Evolutionary conservation across 176 grass and related monocot species (phyloP).

Genomic region (Raddia guianensis): DNA sequence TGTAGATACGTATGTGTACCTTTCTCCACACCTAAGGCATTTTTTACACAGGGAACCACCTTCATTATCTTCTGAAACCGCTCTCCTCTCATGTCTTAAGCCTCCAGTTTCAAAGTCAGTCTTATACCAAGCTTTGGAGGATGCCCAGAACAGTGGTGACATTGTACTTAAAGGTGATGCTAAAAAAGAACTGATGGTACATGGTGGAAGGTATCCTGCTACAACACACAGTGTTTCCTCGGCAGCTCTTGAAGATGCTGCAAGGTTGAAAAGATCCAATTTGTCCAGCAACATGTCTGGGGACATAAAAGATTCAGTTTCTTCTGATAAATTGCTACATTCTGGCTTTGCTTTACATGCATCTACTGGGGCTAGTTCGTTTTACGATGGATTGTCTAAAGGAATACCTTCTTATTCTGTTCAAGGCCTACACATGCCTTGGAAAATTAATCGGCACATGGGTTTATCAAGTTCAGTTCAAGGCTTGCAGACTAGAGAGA

Average conservation of each 20-base stretch:
- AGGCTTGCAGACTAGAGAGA: slow-evolving; percentile 58
- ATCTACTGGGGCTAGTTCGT: slow-evolving; percentile 69
- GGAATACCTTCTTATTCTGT: slow-evolving; percentile 92
- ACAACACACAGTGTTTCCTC: slow-evolving; percentile 34
- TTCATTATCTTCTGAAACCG: slow-evolving; percentile 69
- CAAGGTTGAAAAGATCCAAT: slow-evolving; percentile 45
- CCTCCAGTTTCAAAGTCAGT: slow-evolving; percentile 82
- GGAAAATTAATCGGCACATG: slow-evolving; percentile 33
- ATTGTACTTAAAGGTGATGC: slow-evolving; percentile 51
- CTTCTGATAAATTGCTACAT: slow-evolving; percentile 64
- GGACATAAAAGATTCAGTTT: slow-evolving; percentile 65
- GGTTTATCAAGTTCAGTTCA: slow-evolving; percentile 47
- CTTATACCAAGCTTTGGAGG: slow-evolving; percentile 84
- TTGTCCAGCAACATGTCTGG: slow-evolving; percentile 46
- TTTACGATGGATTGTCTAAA: slow-evolving; percentile 83
- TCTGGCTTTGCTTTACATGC: slow-evolving; percentile 65
- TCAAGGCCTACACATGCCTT: slow-evolving; percentile 38
- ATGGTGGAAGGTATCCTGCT: slow-evolving; percentile 47
- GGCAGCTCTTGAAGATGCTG: slow-evolving; percentile 47
- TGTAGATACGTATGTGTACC: slow-evolving; percentile 89
- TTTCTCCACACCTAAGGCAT: slow-evolving; percentile 71
- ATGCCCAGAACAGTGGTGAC: slow-evolving; percentile 69
- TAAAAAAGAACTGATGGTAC: slow-evolving; percentile 58
- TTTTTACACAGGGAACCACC: slow-evolving; percentile 83
- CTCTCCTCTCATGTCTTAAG: slow-evolving; percentile 79